Percentiles rank a stretch among this genome's conserved stretches.
phyloP scores from a whole-genome alignment of 2,329 filamentous ascomycete genomes.

The Monosporascus sp. region DNA sequence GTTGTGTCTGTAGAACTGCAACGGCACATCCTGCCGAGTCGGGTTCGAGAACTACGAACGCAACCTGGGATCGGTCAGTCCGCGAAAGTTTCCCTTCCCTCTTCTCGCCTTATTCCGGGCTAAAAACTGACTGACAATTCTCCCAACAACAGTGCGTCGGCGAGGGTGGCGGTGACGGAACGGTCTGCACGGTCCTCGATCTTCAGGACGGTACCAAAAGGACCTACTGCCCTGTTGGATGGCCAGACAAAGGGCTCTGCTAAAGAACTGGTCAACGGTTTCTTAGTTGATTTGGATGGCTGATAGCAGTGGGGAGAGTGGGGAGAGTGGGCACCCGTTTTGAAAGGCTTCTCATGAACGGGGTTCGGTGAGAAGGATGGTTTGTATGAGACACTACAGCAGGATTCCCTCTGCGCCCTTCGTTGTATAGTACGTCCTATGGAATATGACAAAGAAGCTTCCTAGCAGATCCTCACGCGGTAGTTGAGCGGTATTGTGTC shows the following conservation, averaged over 20 bases:
- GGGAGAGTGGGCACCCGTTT: neutral
- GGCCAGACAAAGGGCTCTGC: neutral
- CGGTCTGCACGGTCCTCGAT: neutral
- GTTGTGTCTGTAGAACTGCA: neutral
- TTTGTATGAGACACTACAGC: too few species aligned
- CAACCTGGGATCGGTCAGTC: neutral
- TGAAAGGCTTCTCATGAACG: too few species aligned
- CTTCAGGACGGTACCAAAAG: neutral
- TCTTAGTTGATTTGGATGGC: neutral
- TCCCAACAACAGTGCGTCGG: neutral
- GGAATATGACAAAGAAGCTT: too few species aligned
- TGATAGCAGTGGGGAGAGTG: neutral
- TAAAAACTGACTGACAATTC: neutral
- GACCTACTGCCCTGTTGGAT: neutral
- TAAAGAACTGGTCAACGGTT: neutral
- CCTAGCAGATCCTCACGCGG: too few species aligned
- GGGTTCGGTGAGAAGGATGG: too few species aligned
- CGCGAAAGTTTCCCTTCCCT: neutral
- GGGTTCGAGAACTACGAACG: neutral
- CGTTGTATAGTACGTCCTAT: too few species aligned
- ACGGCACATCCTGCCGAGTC: neutral
- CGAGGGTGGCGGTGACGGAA: neutral
- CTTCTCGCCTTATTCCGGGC: neutral
- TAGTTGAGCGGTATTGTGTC: too few species aligned
- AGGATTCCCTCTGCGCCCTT: too few species aligned